A percentile compares a stretch with the other conserved stretches of the same genome.
Evolutionary conservation across 441 rosid genomes (phyloP).

Genomic region (Capsella rubella): DNA sequence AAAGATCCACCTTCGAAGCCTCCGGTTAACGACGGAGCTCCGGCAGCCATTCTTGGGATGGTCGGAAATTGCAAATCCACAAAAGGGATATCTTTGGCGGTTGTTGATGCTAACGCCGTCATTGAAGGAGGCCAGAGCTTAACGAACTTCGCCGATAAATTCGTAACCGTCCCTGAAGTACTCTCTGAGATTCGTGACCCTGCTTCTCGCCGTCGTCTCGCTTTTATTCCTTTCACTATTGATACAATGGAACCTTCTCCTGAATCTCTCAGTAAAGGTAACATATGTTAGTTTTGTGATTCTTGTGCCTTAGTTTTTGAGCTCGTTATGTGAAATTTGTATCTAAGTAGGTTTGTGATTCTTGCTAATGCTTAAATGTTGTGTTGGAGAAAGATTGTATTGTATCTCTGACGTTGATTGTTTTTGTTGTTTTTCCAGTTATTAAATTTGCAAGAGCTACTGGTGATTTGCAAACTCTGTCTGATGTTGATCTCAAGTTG

Average conservation of each 20-base stretch:
- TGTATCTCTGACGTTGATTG: background rate
- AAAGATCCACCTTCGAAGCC: slow-evolving; percentile 47
- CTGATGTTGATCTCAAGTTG: slow-evolving; percentile 86
- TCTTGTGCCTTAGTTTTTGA: background rate
- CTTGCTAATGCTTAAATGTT: background rate
- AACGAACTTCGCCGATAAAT: slow-evolving; percentile 63
- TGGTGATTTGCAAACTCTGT: slow-evolving; percentile 90
- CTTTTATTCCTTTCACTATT: slow-evolving; percentile 65
- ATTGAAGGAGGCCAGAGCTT: slow-evolving; percentile 76
- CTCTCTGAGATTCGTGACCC: slow-evolving; percentile 87
- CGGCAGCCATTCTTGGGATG: slow-evolving; percentile 42
- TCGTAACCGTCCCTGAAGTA: slow-evolving; percentile 86
- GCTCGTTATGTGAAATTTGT: background rate
- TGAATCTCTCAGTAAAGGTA: slow-evolving; percentile 80
- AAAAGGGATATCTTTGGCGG: slow-evolving; percentile 77
- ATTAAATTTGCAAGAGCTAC: slow-evolving; percentile 85
- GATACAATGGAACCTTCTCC: slow-evolving; percentile 90
- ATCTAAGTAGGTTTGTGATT: background rate
- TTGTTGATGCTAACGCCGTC: slow-evolving; percentile 89
- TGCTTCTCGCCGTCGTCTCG: slow-evolving; percentile 78
- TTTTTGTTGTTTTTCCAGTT: slow-evolving; percentile 47
- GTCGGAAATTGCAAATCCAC: slow-evolving; percentile 77
- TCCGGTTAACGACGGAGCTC: slow-evolving; percentile 38
- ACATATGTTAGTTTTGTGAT: background rate
- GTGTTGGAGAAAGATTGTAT: slow-evolving; percentile 2